Evolutionary conservation across 179 eudicot genomes (phyloP).

Genomic region (Heliamphora pulchella): DNA sequence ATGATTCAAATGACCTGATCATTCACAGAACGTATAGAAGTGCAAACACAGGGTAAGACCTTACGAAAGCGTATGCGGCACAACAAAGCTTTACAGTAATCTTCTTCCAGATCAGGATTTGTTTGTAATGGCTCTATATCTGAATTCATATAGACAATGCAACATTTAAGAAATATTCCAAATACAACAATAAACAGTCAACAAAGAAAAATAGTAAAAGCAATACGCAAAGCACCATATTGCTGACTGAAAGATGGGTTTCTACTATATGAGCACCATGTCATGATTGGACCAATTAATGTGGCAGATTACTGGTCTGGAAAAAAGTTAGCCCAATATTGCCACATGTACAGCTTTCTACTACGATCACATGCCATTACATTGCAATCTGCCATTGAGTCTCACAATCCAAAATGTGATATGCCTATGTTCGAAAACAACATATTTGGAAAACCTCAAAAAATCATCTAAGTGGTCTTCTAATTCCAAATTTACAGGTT

Average conservation of each 20-base stretch:
- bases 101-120: slow-evolving; percentile 82
- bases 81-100: slow-evolving; percentile 75
- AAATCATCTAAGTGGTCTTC: neutral
- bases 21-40: slow-evolving; percentile 2
- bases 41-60: slow-evolving; percentile 65
- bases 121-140: slow-evolving; percentile 81
- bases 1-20: slow-evolving; percentile 5
- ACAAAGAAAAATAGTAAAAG: neutral
- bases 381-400: neutral
- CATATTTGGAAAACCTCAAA: no score
- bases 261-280: neutral
- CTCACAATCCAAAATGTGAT: neutral
- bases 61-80: slow-evolving; percentile 99
- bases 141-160: slow-evolving; percentile 32
- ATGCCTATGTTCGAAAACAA: neutral
- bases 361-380: neutral
- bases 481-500: neutral
- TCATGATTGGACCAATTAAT: no score
- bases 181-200: neutral
- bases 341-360: neutral
- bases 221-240: neutral
- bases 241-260: neutral
- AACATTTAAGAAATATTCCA: slow-evolving; percentile 4
- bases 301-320: neutral
- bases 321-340: neutral